phyloP scores from a whole-genome alignment of 148 eudicot genomes.

The Fagopyrum homotropicum region DNA sequence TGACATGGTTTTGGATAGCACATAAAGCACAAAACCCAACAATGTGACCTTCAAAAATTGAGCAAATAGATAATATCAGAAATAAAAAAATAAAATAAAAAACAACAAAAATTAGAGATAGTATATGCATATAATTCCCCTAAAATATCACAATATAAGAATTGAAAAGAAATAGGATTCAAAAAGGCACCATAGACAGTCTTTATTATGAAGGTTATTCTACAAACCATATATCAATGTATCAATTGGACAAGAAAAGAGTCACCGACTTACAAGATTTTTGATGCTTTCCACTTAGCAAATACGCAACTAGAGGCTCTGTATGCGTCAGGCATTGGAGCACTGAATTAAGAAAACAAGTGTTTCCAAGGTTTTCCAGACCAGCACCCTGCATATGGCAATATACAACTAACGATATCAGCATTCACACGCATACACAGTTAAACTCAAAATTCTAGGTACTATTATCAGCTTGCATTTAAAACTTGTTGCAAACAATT shows the following conservation, averaged over 20 bases:
- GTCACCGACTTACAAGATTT: slow-evolving; percentile 57
- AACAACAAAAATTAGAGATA: not conserved
- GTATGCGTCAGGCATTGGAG: slow-evolving; percentile 90
- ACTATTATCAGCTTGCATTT: not conserved
- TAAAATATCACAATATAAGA: not conserved
- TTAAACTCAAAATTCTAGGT: not conserved
- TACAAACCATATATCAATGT: not conserved
- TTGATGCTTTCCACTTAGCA: slow-evolving; percentile 90
- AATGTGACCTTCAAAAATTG: slow-evolving; percentile 53
- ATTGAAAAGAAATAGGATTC: not conserved
- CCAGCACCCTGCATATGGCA: slow-evolving; percentile 69
- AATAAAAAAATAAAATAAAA: no score
- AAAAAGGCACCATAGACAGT: not conserved
- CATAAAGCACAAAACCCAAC: slow-evolving; percentile 94
- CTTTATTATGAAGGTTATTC: not conserved
- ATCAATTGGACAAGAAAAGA: not conserved
- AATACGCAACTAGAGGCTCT: slow-evolving; percentile 87
- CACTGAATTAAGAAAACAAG: slow-evolving; percentile 90
- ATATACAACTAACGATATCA: not conserved
- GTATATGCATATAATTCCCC: not conserved
- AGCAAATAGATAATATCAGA: slow-evolving; percentile 8
- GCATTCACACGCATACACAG: not conserved
- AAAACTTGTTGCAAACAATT: not conserved
- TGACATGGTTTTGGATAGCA: slow-evolving; percentile 85
- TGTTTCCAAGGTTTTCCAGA: slow-evolving; percentile 81